Percentiles rank a stretch among this genome's conserved stretches.
These are phyloP conservation scores for Saccharomyces pastorianus DNA, from an alignment of 1,139 yeast genomes.

Conservation along the genomic window DNA sequence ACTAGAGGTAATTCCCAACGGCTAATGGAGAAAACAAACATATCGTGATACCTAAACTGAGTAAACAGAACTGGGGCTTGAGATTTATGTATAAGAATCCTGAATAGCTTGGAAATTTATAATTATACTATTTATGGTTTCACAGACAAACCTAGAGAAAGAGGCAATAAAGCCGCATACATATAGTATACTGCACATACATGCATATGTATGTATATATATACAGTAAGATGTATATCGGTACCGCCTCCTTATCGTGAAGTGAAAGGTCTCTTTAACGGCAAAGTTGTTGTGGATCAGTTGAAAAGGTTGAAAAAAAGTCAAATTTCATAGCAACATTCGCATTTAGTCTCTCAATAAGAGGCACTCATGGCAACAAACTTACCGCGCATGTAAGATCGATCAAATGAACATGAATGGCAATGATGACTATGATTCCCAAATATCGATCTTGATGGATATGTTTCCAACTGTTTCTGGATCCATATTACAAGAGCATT, in stretches of 20 bases:
- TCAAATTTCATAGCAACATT: neutral
- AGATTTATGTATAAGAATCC: neutral
- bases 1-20: neutral
- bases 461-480: neutral
- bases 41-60: neutral
- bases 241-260: neutral
- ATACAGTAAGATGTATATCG: neutral
- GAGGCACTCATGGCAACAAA: neutral
- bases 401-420: neutral
- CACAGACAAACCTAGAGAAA: neutral
- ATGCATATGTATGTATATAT: neutral
- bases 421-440: neutral
- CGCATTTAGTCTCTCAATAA: neutral
- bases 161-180: neutral
- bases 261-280: too few relatives aligned
- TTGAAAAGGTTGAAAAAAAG: neutral
- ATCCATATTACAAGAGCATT: neutral
- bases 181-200: neutral
- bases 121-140: too few relatives aligned
- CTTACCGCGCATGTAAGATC: neutral
- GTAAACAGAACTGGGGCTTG: neutral
- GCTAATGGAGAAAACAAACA: neutral
- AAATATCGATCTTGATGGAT: neutral
- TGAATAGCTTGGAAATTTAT: too few relatives aligned
- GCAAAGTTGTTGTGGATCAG: too few relatives aligned